Percentiles rank a stretch among this genome's conserved stretches.
Conservation (phyloP, 164 flowering plant genomes). For the Aristolochia fimbriata region DNA sequence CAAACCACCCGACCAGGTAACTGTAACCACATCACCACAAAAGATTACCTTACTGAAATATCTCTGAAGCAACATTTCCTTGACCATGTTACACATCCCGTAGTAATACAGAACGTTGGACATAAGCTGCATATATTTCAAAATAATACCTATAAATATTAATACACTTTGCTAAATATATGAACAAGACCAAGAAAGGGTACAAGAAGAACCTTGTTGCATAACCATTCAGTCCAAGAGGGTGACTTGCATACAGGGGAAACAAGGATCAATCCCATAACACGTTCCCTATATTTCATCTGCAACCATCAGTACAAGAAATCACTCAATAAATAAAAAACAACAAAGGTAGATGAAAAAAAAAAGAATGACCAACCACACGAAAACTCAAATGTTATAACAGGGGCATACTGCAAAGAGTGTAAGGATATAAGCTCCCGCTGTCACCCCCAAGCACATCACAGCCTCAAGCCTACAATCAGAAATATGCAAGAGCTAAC, state of each 20-base stretch:
- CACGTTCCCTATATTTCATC: constrained; percentile 61
- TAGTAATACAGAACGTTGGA: constrained; percentile 75
- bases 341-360: not conserved
- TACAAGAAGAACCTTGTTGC: constrained; percentile 36
- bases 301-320: constrained; percentile 13
- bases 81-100: constrained; percentile 79
- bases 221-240: constrained; percentile 74
- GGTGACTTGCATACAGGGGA: constrained; percentile 68
- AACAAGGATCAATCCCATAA: constrained; percentile 57
- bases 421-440: constrained; percentile 63
- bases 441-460: constrained; percentile 69
- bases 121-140: constrained; percentile 44
- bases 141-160: not conserved
- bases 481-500: not conserved
- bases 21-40: too few species aligned
- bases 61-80: constrained; percentile 65
- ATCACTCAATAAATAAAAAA: constrained; percentile 6
- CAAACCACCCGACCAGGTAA: too few species aligned
- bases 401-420: constrained; percentile 40
- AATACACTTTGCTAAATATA: too few species aligned
- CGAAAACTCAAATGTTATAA: not conserved
- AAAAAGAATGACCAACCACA: too few species aligned
- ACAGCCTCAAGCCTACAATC: constrained; percentile 45
- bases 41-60: constrained; percentile 74
- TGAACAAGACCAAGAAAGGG: not conserved